Base-by-base conservation (phyloP, 1,139 yeast genomes). In the Kodamaea sp. region DNA sequence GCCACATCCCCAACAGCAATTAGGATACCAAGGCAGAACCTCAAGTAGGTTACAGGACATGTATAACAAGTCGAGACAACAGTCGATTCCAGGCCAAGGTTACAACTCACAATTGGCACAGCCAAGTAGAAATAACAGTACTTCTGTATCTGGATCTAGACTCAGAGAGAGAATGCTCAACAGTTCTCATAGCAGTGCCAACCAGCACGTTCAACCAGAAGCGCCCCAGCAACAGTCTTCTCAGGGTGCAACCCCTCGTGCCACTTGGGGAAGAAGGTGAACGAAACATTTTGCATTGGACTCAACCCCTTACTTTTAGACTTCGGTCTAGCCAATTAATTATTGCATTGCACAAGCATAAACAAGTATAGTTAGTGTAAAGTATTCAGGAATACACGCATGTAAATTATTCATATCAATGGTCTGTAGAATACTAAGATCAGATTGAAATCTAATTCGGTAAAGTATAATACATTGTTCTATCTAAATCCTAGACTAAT, bases 41-140 rank as follows among this genome's bases (percentile, higher is more conserved):
- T 53, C 66, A 7, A 63, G 71, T 38, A 51, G 68, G 27, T 57
- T 70, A 31, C 69, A 65, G 45, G 74, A 66, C 33, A 53, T 70
- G 66, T 63, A 70, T 46, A 63, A 69, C 41, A 62, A 60, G 43
- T 65, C 73, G n/a, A 53, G 73, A 29, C 73, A 67, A 42, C 70
- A 67, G 34, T 50, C 63, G n/a, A 46, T 58, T 3, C 69, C 70
- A 0, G 69, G 68, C 5, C 53, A 61, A 10, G 64, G 66, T 2
- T 62, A 66, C 40, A 57, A 47, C 39, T 43, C 59, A 1, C 53
- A 43, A 15, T 43, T 50, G 5, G 44, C 40, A 28, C 59, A 49
- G 30, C 45, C 50, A 2, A 55, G 61, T 1, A 45, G 70, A 38
- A 38, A 57, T 25, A 63, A 62, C 39, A 58, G 64, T 13, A 52